A percentile compares a stretch with the other conserved stretches of the same genome.
These are phyloP conservation scores for Ulota crispa DNA, from an alignment of 225 moss, liverwort and hornwort genomes.

Conservation along the genomic window DNA sequence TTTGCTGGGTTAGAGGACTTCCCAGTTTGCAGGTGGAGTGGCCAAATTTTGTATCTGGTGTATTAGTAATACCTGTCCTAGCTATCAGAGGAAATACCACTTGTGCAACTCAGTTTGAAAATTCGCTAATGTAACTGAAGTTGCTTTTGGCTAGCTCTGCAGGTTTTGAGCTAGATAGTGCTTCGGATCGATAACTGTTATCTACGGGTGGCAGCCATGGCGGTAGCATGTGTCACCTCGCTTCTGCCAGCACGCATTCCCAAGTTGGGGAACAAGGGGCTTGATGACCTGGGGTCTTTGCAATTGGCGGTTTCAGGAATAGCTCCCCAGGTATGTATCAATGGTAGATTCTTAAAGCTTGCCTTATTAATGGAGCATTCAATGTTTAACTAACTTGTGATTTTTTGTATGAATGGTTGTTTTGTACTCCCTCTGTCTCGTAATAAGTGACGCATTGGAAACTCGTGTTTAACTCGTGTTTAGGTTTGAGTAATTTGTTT, in stretches of 20 bases:
- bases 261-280: not conserved
- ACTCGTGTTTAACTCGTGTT: no score
- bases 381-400: not conserved
- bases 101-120: not conserved
- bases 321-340: slow-evolving; percentile 17
- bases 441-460: no score
- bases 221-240: slow-evolving; percentile 14
- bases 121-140: no score
- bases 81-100: not conserved
- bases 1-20: no score
- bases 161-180: not conserved
- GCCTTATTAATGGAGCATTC: not conserved
- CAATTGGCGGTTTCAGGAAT: not conserved
- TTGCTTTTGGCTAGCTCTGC: not conserved
- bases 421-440: no score
- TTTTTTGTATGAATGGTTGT: not conserved
- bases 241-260: not conserved
- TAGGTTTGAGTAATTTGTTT: no score
- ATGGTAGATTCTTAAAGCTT: not conserved
- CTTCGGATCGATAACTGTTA: not conserved
- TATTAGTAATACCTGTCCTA: not conserved
- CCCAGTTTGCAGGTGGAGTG: not conserved
- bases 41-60: not conserved
- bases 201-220: not conserved
- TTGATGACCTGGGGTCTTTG: slow-evolving; percentile 2